phyloP scores from a whole-genome alignment of 331 rosid species.

The Acacia concinna region DNA sequence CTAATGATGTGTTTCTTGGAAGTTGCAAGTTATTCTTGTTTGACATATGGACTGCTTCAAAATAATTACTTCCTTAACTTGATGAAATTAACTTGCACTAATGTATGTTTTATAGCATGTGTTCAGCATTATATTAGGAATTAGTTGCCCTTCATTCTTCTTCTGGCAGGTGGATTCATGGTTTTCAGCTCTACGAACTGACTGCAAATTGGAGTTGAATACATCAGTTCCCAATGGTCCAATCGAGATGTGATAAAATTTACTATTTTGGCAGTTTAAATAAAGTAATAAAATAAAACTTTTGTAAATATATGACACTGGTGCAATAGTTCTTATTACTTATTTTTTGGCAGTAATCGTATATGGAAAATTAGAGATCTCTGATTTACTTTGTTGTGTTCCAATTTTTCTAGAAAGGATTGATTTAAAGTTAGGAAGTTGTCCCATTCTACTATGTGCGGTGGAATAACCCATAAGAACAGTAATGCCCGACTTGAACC shows the following conservation, averaged over 20 bases:
- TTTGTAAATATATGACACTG: conserved; percentile 26
- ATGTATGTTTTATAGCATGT: neutral
- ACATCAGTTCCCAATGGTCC: conserved; percentile 37
- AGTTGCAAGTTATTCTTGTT: neutral
- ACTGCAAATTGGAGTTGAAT: conserved; percentile 58
- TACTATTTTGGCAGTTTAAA: conserved; percentile 31
- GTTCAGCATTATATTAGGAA: neutral
- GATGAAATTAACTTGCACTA: conserved; percentile 5
- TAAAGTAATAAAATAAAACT: conserved; percentile 23
- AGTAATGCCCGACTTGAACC: neutral
- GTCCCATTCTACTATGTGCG: neutral
- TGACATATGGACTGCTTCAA: neutral
- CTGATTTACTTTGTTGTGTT: conserved; percentile 16
- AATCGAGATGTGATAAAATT: conserved; percentile 20
- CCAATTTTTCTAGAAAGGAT: neutral
- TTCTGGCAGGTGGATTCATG: conserved; percentile 75
- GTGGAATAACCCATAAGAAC: neutral
- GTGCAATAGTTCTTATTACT: neutral
- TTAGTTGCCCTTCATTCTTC: conserved; percentile 9
- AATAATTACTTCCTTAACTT: neutral
- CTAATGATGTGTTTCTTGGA: neutral
- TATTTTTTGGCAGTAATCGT: conserved; percentile 15
- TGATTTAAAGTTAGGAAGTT: neutral
- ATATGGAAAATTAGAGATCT: neutral
- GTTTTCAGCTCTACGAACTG: conserved; percentile 61